A percentile compares a stretch with the other conserved stretches of the same genome.
Conservation (phyloP, 2,329 filamentous ascomycete species). For the Fusarium vanettenii region DNA sequence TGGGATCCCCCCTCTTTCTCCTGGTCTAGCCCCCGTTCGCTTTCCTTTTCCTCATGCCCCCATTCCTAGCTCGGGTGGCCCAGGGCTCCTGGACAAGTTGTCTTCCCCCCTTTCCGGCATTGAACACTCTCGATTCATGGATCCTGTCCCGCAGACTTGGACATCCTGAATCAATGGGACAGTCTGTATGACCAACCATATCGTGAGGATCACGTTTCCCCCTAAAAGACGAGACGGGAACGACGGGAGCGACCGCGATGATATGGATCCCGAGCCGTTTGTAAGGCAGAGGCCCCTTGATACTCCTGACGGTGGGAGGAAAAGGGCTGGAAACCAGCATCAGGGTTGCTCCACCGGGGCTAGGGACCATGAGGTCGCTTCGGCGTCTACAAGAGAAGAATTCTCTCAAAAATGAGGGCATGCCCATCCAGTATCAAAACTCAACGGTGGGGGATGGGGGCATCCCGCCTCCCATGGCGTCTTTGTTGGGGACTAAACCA, state of each 20-base stretch:
- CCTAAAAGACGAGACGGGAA: slow-evolving; percentile 39
- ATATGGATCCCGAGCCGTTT: slow-evolving; percentile 41
- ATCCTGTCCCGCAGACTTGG: slow-evolving; percentile 37
- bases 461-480: slow-evolving; percentile 26
- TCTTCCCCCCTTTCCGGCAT: slow-evolving; percentile 40
- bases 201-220: slow-evolving; percentile 35
- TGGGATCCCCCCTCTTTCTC: slow-evolving; percentile 28
- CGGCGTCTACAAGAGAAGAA: slow-evolving; percentile 4
- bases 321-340: slow-evolving; percentile 19
- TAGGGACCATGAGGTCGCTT: slow-evolving; percentile 2
- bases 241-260: slow-evolving; percentile 43
- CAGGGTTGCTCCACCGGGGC: background rate
- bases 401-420: slow-evolving; percentile 2
- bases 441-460: slow-evolving; percentile 20
- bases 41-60: slow-evolving; percentile 20
- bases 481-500: slow-evolving; percentile 32
- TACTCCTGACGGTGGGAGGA: slow-evolving; percentile 12
- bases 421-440: slow-evolving; percentile 5
- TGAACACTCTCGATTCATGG: slow-evolving; percentile 34
- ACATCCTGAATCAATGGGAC: slow-evolving; percentile 26
- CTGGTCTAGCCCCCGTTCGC: slow-evolving; percentile 27
- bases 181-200: slow-evolving; percentile 45
- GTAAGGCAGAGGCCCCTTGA: slow-evolving; percentile 32
- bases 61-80: slow-evolving; percentile 12
- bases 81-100: slow-evolving; percentile 21